Evolutionary conservation across 2,329 filamentous ascomycete species (phyloP), one percentile per base, ranked within the genome.

Genomic region (Aureobasidium leucospermi): DNA sequence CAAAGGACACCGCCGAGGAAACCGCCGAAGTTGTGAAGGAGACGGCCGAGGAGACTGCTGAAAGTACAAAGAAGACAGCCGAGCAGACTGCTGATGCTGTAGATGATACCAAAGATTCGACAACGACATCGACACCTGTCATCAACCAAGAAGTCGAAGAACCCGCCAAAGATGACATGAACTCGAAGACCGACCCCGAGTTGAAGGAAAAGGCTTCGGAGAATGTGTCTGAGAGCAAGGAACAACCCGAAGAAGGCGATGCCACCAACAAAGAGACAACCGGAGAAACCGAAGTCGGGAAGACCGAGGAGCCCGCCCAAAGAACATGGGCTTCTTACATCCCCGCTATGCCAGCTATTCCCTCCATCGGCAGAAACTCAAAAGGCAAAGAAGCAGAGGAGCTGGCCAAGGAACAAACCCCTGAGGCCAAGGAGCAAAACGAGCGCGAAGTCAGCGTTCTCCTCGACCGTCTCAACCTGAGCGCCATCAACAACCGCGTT

Each of bases 381-480:
- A 58, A 58, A 10, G 41, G 38, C 4, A 43, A 56, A n/a, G 52
- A 56, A 11, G 52, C 36, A 1, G 51, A 55, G 28, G 39, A n/a
- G 28, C 38, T 38, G 2, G 51, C 51, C 61, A 59, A 48, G 10
- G 41, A 65, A 3, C 65, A 68, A 16, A 68, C 73, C 19, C 63
- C 67, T n/a, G 70, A 73, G 51, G 71, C 71, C 23, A 68, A 68
- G 31, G 71, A 80, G 61, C 78, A 81, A 65, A 85, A 90, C 68
- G 78, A 86, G 62, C 78, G 84, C 58, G 94, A 96, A 66, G 83
- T 97, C 61, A 84, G 83, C 41, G 81, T 83, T 32, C 84, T 96
- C 23, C 86, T 99, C 31, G 88, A 96, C 68, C 83, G 89, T 46
- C 81, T 99, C 62, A 92, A 95, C 69, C 84, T 96, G 34, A 84